Conservation (phyloP, 192 early-diverging fungal species). For the Umbelopsis ramanniana region DNA sequence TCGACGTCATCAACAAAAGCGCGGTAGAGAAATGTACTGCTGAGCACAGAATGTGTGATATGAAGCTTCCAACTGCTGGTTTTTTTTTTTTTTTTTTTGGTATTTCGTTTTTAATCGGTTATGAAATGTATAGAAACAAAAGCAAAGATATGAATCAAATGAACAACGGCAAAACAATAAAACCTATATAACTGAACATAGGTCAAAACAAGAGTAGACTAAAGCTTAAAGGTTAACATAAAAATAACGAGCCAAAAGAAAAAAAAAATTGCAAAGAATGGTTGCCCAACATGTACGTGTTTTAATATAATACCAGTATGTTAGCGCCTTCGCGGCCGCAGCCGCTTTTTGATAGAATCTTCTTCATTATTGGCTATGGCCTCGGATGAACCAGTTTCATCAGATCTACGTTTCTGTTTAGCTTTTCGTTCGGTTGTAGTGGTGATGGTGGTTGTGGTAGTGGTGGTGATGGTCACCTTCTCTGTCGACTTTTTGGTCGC, state of each 20-base stretch:
- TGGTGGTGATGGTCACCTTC: neutral
- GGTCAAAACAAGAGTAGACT: neutral
- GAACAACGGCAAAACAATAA: neutral
- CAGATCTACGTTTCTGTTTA: neutral
- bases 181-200: neutral
- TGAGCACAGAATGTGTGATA: no score
- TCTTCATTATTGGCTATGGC: neutral
- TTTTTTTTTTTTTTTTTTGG: no score
- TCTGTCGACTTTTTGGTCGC: neutral
- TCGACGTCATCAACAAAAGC: conserved; percentile 16
- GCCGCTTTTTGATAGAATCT: conserved; percentile 4
- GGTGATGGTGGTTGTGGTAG: neutral
- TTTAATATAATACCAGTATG: no score
- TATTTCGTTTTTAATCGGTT: no score
- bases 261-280: neutral
- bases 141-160: neutral
- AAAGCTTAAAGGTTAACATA: neutral
- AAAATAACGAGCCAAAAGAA: neutral
- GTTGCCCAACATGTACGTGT: neutral
- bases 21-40: no score
- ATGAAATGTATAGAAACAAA: no score
- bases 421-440: neutral
- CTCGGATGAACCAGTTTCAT: neutral
- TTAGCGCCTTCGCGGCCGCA: conserved; percentile 11
- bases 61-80: no score